Evolutionary conservation across 2,329 filamentous ascomycete genomes (phyloP).

Genomic region (Fusarium nisikadoi): DNA sequence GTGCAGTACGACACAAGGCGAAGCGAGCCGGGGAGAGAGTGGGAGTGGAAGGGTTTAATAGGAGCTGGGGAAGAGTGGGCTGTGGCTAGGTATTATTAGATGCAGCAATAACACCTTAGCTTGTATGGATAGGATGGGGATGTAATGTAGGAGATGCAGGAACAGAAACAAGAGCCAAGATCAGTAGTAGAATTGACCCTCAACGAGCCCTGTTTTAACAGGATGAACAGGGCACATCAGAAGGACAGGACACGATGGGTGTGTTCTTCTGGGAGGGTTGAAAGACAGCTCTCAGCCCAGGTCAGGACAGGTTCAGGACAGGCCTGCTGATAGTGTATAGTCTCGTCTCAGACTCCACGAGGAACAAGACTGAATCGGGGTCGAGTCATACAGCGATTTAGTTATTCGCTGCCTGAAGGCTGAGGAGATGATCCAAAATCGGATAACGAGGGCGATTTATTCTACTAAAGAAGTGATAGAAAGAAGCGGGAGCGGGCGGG

Average conservation of each 20-base stretch:
- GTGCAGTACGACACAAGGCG: conserved; percentile 7
- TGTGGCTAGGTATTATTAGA: conserved; percentile 28
- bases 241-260: conserved; percentile 42
- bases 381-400: conserved; percentile 41
- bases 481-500: conserved; percentile 41
- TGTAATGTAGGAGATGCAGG: conserved; percentile 24
- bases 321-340: conserved; percentile 53
- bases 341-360: conserved; percentile 54
- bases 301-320: conserved; percentile 36
- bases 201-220: conserved; percentile 33
- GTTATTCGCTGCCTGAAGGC: conserved; percentile 25
- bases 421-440: conserved; percentile 9
- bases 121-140: background rate
- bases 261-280: conserved; percentile 36
- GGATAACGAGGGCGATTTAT: conserved; percentile 9
- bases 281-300: conserved; percentile 34
- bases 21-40: conserved; percentile 12
- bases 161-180: conserved; percentile 39
- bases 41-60: conserved; percentile 30
- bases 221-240: conserved; percentile 33
- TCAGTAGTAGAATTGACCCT: conserved; percentile 9
- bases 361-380: conserved; percentile 38
- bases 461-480: conserved; percentile 19
- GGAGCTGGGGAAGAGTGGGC: conserved; percentile 34
- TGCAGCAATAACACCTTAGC: conserved; percentile 12